Evolutionary conservation across 2,329 filamentous ascomycete species (phyloP).

Genomic region (Xylariaceae sp.): DNA sequence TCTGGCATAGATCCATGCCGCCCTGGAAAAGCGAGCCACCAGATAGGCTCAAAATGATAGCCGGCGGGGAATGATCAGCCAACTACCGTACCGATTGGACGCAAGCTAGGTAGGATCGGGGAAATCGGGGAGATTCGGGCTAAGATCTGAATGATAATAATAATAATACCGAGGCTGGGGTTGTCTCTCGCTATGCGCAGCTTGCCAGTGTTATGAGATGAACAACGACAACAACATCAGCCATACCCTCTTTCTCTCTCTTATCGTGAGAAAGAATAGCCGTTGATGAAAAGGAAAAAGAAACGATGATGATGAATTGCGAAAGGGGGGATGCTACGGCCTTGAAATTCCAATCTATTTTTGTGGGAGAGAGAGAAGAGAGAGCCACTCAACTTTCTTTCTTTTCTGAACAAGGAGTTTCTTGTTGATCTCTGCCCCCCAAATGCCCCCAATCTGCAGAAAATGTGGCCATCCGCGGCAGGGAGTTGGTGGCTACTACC

Average conservation of each 20-base stretch:
- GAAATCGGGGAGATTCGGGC: neutral
- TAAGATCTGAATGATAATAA: neutral
- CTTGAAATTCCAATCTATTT: slow-evolving; percentile 1
- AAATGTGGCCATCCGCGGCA: slow-evolving; percentile 12
- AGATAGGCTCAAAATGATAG: slow-evolving; percentile 11
- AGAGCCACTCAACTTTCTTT: neutral
- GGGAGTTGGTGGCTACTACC: slow-evolving; percentile 7
- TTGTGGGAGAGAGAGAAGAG: neutral
- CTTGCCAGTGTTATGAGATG: neutral
- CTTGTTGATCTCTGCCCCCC: neutral
- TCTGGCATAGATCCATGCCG: slow-evolving; percentile 49
- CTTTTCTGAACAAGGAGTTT: slow-evolving; percentile 6
- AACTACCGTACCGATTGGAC: neutral
- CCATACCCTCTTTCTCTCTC: neutral
- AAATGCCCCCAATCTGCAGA: slow-evolving; percentile 10
- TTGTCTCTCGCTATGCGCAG: neutral
- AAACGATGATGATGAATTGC: neutral
- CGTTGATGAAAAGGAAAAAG: neutral
- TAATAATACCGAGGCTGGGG: neutral
- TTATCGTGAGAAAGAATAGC: neutral
- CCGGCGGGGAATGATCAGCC: slow-evolving; percentile 11
- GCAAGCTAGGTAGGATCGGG: slow-evolving; percentile 2
- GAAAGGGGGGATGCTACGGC: neutral
- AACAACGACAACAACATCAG: neutral
- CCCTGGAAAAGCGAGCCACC: slow-evolving; percentile 17